These are phyloP conservation scores for Trichopus zeylanicus DNA, from an alignment of 116 monocot species.

Conservation along the genomic window DNA sequence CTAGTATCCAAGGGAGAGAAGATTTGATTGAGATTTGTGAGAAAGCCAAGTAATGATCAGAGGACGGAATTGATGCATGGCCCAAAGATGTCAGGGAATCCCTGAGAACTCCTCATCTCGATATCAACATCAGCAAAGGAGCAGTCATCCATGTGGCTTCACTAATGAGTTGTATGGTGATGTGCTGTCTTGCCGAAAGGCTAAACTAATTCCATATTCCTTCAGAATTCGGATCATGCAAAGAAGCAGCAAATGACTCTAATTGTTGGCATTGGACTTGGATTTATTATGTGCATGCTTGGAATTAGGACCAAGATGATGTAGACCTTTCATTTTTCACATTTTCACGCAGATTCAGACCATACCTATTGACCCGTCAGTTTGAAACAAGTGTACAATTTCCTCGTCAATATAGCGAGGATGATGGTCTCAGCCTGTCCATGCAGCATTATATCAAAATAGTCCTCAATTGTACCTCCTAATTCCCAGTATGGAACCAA, in stretches of 20 bases:
- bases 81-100: slow-evolving; percentile 40
- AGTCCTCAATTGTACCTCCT: too few species aligned
- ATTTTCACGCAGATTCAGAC: neutral
- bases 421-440: too few species aligned
- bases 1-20: neutral
- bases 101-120: slow-evolving; percentile 30
- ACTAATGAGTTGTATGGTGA: neutral
- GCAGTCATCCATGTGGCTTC: neutral
- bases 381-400: too few species aligned
- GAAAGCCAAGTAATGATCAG: neutral
- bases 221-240: too few species aligned
- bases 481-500: too few species aligned
- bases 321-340: neutral
- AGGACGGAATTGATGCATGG: slow-evolving; percentile 11
- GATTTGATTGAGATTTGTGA: neutral
- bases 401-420: too few species aligned
- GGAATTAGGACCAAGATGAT: neutral
- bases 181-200: neutral
- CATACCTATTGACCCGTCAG: too few species aligned
- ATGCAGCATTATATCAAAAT: too few species aligned
- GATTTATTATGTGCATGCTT: too few species aligned
- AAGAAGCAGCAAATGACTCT: too few species aligned
- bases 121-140: slow-evolving; percentile 3
- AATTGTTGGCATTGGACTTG: too few species aligned
- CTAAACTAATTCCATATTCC: too few species aligned